Evolutionary conservation across 495 filamentous ascomycete species (phyloP), one percentile per base, ranked within the genome.

Genomic region (Hyaloscypha hepaticicola): DNA sequence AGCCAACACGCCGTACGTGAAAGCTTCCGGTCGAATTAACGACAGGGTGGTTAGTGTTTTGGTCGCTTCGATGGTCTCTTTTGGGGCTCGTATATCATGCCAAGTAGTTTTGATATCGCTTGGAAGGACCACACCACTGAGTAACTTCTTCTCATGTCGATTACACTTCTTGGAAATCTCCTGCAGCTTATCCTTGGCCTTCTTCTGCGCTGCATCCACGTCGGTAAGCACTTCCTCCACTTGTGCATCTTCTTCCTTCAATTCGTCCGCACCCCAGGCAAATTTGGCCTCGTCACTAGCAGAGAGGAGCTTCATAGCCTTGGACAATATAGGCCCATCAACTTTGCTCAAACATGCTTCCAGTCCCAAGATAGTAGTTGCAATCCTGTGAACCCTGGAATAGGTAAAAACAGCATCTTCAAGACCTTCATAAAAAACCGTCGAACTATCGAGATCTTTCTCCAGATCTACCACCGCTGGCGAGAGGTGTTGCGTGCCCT

Each of bases 1-100:
- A 1, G 93, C 90, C 34, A 99, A 83, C 6, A 99, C 93, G 75
- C 95, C 95, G 72, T 99, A 99, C 19, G 87, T 88, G 75, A 99
- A 99, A 28, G 96, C 95, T 49, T 99, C 95, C 0, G 95, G 95
- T 1, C 96, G 88, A 27, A 90, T 80, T 0, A 99, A 82, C 0
- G 93, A 96, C 9, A 99, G 80, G 1, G 90, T 90, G 3, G 96
- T 99, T 34, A 98, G 80, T 5, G 90, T 93, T 74, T 93, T 93
- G 61, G 98, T 77, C 1, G 93, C 89, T 45, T 96, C 92, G 29
- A 96, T 90, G 12, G 91, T 97, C 57, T 92, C 90, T 3, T 82
- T 73, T 0, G 93, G 86, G 19, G 90, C 92, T 64, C 91, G 88
- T 41, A 99, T 88, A 72, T 96, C 89, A 14, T 83, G 75, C 63